Evolutionary conservation across 176 grass and related monocot species (phyloP).

Genomic region (Oryza australiensis): DNA sequence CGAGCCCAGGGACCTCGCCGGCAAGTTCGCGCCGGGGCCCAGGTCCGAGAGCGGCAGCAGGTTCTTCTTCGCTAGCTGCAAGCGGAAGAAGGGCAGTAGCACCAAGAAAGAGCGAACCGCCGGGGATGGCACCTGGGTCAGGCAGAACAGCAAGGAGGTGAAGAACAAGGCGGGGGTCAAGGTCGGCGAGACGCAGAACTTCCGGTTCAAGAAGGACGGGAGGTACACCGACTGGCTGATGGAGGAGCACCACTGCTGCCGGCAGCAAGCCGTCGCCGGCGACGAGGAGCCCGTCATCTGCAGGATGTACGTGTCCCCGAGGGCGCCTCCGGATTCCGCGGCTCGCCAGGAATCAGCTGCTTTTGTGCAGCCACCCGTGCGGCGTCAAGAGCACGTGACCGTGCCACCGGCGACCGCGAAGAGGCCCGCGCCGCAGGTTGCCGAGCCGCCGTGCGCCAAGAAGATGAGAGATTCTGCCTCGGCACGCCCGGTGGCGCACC

Average conservation of each 20-base stretch:
- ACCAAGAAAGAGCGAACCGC: neutral
- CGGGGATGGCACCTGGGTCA: neutral
- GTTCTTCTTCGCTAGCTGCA: neutral
- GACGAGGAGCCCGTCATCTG: neutral
- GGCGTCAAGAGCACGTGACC: no score
- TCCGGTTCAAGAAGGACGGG: neutral
- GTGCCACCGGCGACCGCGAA: no score
- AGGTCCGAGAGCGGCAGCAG: neutral
- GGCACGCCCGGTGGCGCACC: no score
- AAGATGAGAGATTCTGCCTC: no score
- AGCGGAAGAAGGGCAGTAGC: neutral
- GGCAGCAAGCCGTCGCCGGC: neutral
- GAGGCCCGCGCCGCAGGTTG: no score
- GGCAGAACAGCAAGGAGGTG: neutral
- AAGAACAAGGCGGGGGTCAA: neutral
- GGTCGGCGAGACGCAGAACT: neutral
- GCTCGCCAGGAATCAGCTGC: neutral
- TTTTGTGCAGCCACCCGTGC: neutral
- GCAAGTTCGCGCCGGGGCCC: neutral
- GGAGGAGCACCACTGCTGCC: neutral
- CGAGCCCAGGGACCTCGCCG: neutral
- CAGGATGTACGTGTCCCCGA: neutral
- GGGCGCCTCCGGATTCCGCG: neutral
- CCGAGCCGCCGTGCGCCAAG: no score
- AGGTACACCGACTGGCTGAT: neutral